Evolutionary conservation across 1,284 basidiomycete species (phyloP), one percentile per base, ranked within the genome.

Genomic region (Cryptococcus deneoformans): DNA sequence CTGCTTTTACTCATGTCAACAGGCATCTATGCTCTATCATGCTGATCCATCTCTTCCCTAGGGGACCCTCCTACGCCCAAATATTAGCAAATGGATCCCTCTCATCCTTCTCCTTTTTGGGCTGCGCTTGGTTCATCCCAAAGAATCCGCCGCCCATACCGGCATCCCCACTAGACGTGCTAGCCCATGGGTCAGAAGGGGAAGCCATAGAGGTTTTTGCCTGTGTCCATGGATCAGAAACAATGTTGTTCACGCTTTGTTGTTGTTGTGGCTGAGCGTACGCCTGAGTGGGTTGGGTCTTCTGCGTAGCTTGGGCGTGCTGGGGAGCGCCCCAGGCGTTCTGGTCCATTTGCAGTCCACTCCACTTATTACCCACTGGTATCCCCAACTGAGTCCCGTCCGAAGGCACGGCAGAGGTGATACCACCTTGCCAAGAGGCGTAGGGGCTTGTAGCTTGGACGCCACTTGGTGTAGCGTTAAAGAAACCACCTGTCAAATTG

Each of bases 381-480:
- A 64, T 57, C 37, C 68, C 61, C 6, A 62, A 65, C 10, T 57
- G 50, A 24, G 61, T 52, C 12, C 59, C 54, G 42, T 63, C 56
- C 1, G 50, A 43, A 39, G 70, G 69, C 6, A 62, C 59, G 5
- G 69, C 61, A 20, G 65, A 59, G 72, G 72, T 76, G 35, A 68
- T 57, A 2, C 71, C 72, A 8, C 73, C 73, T 47, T 62, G 59
- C 72, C 73, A 74, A 74, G 64, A 64, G 2, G 57, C 73, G 48
- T 64, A 72, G 6, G 57, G 62, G 56, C 61, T 68, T 12, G 61
- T 61, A 6, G 53, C 53, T 16, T 56, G 64, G 14, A 59, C 53
- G 2, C 56, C 16, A 6, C 60, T 47, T 1, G 59, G 40, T 14
- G 60, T 29, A 29, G 53, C 46, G 20, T 20, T 20, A 57, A 70